Conservation (phyloP, 2,329 filamentous ascomycete species). For the Orbilia oligospora region DNA sequence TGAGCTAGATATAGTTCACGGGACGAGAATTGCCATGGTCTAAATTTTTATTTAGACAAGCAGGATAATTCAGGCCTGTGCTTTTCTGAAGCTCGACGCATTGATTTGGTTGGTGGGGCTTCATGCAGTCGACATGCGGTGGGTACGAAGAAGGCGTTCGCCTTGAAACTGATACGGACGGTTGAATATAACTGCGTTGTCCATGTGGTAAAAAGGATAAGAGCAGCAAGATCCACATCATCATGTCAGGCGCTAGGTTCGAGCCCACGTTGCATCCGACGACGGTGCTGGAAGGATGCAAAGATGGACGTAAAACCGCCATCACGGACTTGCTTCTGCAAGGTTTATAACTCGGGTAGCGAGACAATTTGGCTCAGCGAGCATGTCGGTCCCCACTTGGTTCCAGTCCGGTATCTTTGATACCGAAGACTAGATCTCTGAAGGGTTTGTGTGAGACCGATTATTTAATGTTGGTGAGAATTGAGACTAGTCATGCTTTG, state of each 20-base stretch:
- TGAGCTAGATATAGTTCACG: conserved; percentile 54
- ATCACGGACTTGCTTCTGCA: conserved; percentile 39
- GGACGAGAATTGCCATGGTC: conserved; percentile 40
- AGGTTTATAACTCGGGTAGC: conserved; percentile 51
- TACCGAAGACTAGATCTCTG: conserved; percentile 34
- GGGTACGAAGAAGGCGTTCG: conserved; percentile 39
- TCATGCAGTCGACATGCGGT: conserved; percentile 25
- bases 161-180: conserved; percentile 51
- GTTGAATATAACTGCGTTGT: conserved; percentile 45
- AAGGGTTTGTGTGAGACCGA: conserved; percentile 30
- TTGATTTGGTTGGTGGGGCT: conserved; percentile 32
- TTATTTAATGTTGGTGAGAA: conserved; percentile 20
- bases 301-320: conserved; percentile 35
- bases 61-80: conserved; percentile 34
- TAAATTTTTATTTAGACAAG: conserved; percentile 44
- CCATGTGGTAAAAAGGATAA: conserved; percentile 49
- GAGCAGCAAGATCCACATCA: conserved; percentile 28
- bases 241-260: conserved; percentile 35
- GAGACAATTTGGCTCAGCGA: conserved; percentile 42
- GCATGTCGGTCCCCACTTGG: conserved; percentile 31
- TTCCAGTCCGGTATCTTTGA: conserved; percentile 38
- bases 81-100: conserved; percentile 11
- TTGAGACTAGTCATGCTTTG: conserved; percentile 17
- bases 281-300: conserved; percentile 20
- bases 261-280: conserved; percentile 47